phyloP scores from a whole-genome alignment of 2,329 filamentous ascomycete genomes.

The Drechslerella coelobrocha region DNA sequence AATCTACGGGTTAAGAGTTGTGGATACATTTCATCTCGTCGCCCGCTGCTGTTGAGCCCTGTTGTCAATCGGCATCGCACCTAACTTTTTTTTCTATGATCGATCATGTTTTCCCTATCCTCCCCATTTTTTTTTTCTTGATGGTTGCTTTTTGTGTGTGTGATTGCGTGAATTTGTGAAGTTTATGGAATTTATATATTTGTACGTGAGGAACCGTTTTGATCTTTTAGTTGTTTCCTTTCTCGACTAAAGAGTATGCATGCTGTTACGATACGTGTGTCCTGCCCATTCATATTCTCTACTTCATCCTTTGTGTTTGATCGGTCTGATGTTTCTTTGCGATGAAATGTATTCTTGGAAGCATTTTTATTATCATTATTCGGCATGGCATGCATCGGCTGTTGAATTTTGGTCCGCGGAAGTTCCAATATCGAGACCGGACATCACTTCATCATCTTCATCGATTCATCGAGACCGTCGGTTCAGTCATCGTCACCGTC shows the following conservation, averaged over 20 bases:
- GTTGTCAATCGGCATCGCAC: too few relatives aligned
- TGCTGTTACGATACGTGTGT: conserved; percentile 49
- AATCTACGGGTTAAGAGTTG: conserved; percentile 21
- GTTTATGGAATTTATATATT: neutral
- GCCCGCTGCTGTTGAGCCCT: conserved; percentile 2
- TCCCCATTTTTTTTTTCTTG: neutral
- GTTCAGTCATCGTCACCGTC: too few relatives aligned
- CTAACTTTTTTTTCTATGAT: neutral
- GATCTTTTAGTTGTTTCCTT: conserved; percentile 4
- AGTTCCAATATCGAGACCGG: too few relatives aligned
- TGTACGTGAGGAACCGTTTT: neutral
- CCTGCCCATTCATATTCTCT: too few relatives aligned
- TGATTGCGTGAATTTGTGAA: neutral
- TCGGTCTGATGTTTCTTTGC: conserved; percentile 40
- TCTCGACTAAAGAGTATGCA: conserved; percentile 43
- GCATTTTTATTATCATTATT: too few relatives aligned
- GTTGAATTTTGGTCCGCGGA: too few relatives aligned
- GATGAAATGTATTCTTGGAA: too few relatives aligned
- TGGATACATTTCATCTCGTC: conserved; percentile 24
- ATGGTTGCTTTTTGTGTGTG: too few relatives aligned
- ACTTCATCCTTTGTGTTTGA: conserved; percentile 44
- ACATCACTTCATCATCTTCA: too few relatives aligned
- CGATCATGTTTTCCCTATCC: conserved; percentile 3
- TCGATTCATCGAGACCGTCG: too few relatives aligned
- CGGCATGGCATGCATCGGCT: too few relatives aligned